Evolutionary conservation across 2,329 filamentous ascomycete species (phyloP).

Genomic region (Penicillium nordicum): DNA sequence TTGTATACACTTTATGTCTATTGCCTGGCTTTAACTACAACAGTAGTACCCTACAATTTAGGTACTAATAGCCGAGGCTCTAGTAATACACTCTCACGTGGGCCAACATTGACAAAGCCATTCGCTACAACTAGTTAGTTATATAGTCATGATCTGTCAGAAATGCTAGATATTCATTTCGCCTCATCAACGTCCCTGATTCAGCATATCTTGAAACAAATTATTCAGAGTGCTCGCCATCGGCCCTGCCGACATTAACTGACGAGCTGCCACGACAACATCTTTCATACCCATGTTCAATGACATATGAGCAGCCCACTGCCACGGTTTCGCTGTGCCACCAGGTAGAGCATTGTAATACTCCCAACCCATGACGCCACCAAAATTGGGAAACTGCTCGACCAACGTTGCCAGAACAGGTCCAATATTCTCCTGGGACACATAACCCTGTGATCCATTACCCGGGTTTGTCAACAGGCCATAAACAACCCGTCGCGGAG

Average conservation of each 20-base stretch:
- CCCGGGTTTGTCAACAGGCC: conserved; percentile 75
- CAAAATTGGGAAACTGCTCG: conserved; percentile 65
- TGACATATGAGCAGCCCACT: conserved; percentile 72
- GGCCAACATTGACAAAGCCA: neutral
- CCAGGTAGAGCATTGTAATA: conserved; percentile 80
- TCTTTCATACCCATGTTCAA: conserved; percentile 45
- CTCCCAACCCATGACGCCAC: conserved; percentile 93
- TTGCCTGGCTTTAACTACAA: neutral
- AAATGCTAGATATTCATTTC: neutral
- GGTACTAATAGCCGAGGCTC: neutral
- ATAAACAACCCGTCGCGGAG: conserved; percentile 68
- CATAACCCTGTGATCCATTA: conserved; percentile 65
- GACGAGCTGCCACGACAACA: conserved; percentile 33
- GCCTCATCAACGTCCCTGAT: conserved; percentile 15
- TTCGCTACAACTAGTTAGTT: neutral
- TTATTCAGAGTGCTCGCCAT: conserved; percentile 34
- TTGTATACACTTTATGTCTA: neutral
- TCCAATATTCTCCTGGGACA: conserved; percentile 57
- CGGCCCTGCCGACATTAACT: conserved; percentile 25
- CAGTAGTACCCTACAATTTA: neutral
- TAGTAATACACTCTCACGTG: neutral
- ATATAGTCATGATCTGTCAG: neutral
- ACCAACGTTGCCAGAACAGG: conserved; percentile 57
- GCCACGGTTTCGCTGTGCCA: conserved; percentile 62
- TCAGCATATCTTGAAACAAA: conserved; percentile 30